Base-by-base conservation (phyloP, 768 basidiomycete species). In the Gymnopilus junonius region DNA sequence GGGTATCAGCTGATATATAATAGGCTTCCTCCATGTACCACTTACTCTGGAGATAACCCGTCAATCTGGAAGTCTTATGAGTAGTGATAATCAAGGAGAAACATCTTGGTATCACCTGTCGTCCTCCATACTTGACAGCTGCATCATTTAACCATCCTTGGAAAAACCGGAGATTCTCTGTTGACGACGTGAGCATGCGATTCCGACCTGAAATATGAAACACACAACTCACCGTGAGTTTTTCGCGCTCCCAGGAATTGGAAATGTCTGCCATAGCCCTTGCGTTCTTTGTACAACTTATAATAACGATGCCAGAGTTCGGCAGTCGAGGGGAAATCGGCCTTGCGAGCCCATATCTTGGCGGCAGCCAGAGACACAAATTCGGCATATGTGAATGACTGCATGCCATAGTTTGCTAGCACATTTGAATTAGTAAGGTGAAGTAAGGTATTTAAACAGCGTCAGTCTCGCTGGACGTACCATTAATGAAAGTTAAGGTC, bases 121-220 rank as follows among this genome's bases (percentile, higher is more conserved):
- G 68, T 20, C 78, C 79, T 4, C 79, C 79, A 61, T 77, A 77
- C 55, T 75, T 74, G 35, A 73, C 71, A 43, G 79, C 79, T 2
- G 77, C 79, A 4, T 70, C 72, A 55, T 81, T 79, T 3, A 81
- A 66, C 80, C 79, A 81, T 10, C 75, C 78, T 29, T 75, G 67
- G 51, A 78, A 76, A 69, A 73, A 76, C 8, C 75, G 71, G 14
- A 77, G 69, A 34, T 61, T 69, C 2, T 65, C 77, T 77, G 23
- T 48, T 10, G 6, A 21, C 20, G 21, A 21, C 11, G 8, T 51
- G n/a, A 51, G 29, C n/a, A n/a, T n/a, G n/a, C n/a, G n/a, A n/a
- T n/a, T 31, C 20, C 48, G 10, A 51, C 17, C 12, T 29, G 17
- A 32, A 17, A 20, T 32, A 4, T 29, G 2, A n/a, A 23, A 15